Conservation (phyloP, 2,329 filamentous ascomycete species). For the Lasiodiplodia hormozganensis region DNA sequence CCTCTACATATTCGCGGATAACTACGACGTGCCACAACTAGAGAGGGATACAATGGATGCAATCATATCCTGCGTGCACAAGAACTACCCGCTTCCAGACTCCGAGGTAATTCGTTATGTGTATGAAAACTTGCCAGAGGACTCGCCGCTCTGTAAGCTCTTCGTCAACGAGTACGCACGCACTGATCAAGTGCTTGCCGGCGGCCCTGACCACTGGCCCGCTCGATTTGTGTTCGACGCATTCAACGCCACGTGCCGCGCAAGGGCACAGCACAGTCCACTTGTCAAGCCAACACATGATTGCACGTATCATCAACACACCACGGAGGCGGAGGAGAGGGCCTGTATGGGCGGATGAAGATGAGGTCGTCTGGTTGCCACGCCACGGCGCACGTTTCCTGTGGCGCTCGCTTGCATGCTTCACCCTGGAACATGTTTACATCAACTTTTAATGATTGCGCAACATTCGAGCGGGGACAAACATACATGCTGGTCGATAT, state of each 20-base stretch:
- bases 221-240: background rate
- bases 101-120: background rate
- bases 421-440: background rate
- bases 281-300: background rate
- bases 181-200: background rate
- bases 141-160: constrained; percentile 4
- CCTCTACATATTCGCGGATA: constrained; percentile 11
- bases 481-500: background rate
- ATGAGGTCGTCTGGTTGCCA: background rate
- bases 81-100: background rate
- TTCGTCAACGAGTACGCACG: background rate
- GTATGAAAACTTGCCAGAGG: background rate
- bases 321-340: background rate
- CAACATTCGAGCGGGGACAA: background rate
- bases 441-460: background rate
- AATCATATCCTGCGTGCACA: background rate
- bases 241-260: background rate
- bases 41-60: background rate
- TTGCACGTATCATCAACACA: background rate
- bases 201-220: background rate
- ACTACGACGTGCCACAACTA: background rate
- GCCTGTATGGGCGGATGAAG: background rate
- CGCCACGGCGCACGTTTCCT: background rate
- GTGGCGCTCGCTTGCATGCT: background rate
- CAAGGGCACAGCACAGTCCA: background rate